Percentiles rank a stretch among this genome's conserved stretches.
Conservation (phyloP, 2,329 filamentous ascomycete genomes). For the Diaporthe destruens region DNA sequence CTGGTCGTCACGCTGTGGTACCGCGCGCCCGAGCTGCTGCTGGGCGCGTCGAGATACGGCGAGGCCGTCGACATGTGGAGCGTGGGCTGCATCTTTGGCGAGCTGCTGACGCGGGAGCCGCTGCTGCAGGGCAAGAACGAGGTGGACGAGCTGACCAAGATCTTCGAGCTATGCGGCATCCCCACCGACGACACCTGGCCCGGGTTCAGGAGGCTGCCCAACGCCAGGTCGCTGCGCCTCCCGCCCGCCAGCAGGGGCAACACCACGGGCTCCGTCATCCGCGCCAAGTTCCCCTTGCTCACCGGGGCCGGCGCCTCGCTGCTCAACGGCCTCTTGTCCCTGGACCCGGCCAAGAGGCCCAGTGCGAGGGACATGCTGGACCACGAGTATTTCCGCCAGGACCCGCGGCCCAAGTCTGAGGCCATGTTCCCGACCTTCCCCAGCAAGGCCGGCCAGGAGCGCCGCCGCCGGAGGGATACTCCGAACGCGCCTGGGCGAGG, state of each 20-base stretch:
- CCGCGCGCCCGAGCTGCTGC: slow-evolving; percentile 87
- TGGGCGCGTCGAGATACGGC: slow-evolving; percentile 83
- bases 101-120: slow-evolving; percentile 86
- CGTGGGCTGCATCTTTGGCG: slow-evolving; percentile 94
- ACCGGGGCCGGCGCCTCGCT: slow-evolving; percentile 80
- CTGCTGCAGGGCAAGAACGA: slow-evolving; percentile 91
- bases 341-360: slow-evolving; percentile 81
- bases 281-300: slow-evolving; percentile 84
- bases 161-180: slow-evolving; percentile 90
- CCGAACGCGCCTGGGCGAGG: slow-evolving; percentile 88
- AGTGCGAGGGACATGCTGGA: slow-evolving; percentile 79
- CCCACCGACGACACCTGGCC: slow-evolving; percentile 89
- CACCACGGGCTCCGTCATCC: slow-evolving; percentile 66
- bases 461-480: slow-evolving; percentile 76
- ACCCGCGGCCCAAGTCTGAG: slow-evolving; percentile 89
- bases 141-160: slow-evolving; percentile 87
- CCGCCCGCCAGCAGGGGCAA: slow-evolving; percentile 60
- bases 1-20: slow-evolving; percentile 99
- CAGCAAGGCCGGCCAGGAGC: slow-evolving; percentile 93
- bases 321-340: slow-evolving; percentile 75
- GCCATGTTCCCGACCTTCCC: slow-evolving; percentile 98
- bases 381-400: slow-evolving; percentile 89
- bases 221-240: slow-evolving; percentile 83
- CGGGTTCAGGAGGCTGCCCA: slow-evolving; percentile 85
- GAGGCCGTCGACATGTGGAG: slow-evolving; percentile 93